Conservation (phyloP, 352 stramenopile genomes). For the Phytophthora melonis region DNA sequence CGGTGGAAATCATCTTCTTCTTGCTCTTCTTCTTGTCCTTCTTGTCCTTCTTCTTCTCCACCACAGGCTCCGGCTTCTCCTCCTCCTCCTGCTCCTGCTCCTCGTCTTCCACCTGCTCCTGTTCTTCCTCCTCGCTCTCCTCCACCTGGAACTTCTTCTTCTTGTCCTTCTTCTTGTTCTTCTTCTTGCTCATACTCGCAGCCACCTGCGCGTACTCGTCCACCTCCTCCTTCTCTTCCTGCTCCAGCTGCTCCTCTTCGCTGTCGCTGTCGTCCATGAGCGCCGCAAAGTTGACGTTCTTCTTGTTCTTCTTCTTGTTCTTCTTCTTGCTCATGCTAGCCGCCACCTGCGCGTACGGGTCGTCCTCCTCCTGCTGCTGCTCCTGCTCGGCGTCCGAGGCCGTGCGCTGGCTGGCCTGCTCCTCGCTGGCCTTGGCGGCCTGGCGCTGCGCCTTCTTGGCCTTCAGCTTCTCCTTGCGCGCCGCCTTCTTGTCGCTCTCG, state of each 20-base stretch:
- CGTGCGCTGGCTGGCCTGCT: conserved; percentile 43
- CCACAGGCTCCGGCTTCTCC: conserved; percentile 33
- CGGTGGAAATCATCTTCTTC: conserved; percentile 84
- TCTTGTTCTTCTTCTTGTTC: conserved; percentile 83
- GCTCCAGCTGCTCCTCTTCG: conserved; percentile 45
- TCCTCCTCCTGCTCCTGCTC: conserved; percentile 44
- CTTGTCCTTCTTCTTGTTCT: conserved; percentile 62
- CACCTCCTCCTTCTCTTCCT: conserved; percentile 41
- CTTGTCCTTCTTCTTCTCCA: conserved; percentile 61
- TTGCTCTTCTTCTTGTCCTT: conserved; percentile 88
- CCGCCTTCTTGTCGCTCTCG: conserved; percentile 76
- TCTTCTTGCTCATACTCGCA: conserved; percentile 56
- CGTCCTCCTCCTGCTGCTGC: conserved; percentile 38
- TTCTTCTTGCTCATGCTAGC: conserved; percentile 73
- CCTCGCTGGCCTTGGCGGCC: conserved; percentile 51
- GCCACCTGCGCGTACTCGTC: conserved; percentile 50
- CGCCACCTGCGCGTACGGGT: conserved; percentile 70
- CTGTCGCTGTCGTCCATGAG: conserved; percentile 48
- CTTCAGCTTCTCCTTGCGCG: conserved; percentile 83
- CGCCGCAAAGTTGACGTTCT: conserved; percentile 60
- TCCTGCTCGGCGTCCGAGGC: conserved; percentile 32
- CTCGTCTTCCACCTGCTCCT: conserved; percentile 35
- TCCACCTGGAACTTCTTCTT: conserved; percentile 61
- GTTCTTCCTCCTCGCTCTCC: conserved; percentile 45
- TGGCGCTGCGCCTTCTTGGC: conserved; percentile 65